Conservation (phyloP, 345 rosid species). For the Boechera stricta region DNA sequence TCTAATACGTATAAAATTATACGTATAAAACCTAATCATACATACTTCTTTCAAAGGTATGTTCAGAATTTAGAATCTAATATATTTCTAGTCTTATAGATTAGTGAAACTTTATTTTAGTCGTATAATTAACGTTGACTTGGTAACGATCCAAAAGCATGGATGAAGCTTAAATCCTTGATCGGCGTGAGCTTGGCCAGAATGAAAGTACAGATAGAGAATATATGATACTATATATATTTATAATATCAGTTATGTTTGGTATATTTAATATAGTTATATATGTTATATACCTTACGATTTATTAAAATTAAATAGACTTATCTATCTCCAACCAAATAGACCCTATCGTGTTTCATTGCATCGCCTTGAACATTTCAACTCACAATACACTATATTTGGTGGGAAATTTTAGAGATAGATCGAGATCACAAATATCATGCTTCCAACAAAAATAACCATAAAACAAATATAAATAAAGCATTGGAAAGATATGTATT, state of each 20-base stretch:
- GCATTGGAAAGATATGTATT: no score
- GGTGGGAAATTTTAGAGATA: no score
- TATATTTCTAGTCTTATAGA: not conserved
- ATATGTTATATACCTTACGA: no score
- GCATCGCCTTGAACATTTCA: no score
- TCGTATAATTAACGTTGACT: conserved; percentile 8
- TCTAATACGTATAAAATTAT: no score
- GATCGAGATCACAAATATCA: no score
- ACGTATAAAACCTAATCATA: not conserved
- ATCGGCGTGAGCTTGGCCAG: conserved; percentile 32
- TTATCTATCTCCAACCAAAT: no score
- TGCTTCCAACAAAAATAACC: no score
- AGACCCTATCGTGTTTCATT: no score
- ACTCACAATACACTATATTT: no score
- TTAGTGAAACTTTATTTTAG: not conserved
- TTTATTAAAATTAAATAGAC: no score
- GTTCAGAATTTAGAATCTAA: not conserved
- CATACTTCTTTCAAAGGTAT: not conserved
- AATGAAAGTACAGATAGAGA: conserved; percentile 7
- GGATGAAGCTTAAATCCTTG: conserved; percentile 30
- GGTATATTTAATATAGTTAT: not conserved
- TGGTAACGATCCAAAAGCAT: conserved; percentile 15
- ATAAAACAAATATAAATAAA: no score
- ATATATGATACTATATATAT: conserved; percentile 5
- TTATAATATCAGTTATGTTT: not conserved